Conservation (phyloP, 2,329 filamentous ascomycete genomes). For the Fusarium sambucinum region DNA sequence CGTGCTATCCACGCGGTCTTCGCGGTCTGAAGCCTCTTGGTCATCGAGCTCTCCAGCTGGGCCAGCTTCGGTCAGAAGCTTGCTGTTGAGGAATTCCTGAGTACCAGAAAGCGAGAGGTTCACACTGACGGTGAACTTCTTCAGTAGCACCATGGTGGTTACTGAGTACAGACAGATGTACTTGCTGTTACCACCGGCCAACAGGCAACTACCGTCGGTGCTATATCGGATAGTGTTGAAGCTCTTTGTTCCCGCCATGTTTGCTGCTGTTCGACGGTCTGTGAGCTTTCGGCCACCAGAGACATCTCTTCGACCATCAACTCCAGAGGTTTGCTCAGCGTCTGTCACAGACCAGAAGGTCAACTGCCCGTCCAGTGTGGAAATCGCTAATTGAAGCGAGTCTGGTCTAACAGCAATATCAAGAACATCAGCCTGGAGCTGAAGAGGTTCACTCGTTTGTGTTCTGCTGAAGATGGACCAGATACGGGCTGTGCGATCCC, state of each 20-base stretch:
- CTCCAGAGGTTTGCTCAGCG: slow-evolving; percentile 83
- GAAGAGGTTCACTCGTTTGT: slow-evolving; percentile 93
- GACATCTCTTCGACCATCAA: slow-evolving; percentile 92
- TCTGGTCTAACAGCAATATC: slow-evolving; percentile 90
- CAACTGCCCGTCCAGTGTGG: slow-evolving; percentile 91
- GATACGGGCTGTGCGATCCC: slow-evolving; percentile 94
- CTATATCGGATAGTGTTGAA: slow-evolving; percentile 92
- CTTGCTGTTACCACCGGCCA: slow-evolving; percentile 96
- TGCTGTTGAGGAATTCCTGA: slow-evolving; percentile 96
- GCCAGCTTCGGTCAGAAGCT: slow-evolving; percentile 89
- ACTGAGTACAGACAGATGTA: slow-evolving; percentile 99
- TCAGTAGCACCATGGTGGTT: slow-evolving; percentile 87
- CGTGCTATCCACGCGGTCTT: slow-evolving; percentile 81
- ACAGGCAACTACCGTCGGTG: slow-evolving; percentile 88
- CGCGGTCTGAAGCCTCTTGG: slow-evolving; percentile 87
- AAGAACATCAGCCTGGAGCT: slow-evolving; percentile 91
- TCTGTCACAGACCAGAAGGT: slow-evolving; percentile 95
- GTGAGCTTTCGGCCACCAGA: slow-evolving; percentile 91
- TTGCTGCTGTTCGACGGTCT: slow-evolving; percentile 91
- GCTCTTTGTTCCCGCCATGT: slow-evolving; percentile 88
- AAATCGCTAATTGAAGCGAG: slow-evolving; percentile 89
- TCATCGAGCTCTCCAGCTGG: slow-evolving; percentile 87
- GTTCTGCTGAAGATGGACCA: slow-evolving; percentile 96
- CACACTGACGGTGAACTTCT: slow-evolving; percentile 95
- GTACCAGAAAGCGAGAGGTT: slow-evolving; percentile 97